Base-by-base conservation (phyloP, 352 stramenopile genomes). In the Phytophthora constricta region DNA sequence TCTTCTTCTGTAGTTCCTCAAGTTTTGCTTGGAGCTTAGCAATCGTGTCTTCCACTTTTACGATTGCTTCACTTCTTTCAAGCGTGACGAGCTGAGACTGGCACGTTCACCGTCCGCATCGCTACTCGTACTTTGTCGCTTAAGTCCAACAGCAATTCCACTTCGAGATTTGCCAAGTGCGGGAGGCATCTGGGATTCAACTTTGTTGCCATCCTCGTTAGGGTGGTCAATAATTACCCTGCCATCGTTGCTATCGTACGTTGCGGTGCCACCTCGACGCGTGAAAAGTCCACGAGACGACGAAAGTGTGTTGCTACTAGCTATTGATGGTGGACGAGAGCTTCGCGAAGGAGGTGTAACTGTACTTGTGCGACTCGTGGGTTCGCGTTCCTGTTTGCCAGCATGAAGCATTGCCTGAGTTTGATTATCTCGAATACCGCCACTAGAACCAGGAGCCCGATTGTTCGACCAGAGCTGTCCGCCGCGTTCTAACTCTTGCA, bases 1-100 rank as follows among this genome's bases (percentile, higher is more conserved):
- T 93, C 62, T 89, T 86, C 51, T 86, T 83, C 50, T 91, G 79
- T 3, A 91, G 67, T 56, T 91, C 82, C 67, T 93, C 82, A 5
- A 91, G 53, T 60, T 89, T 93, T 27, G 58, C 41, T 5, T 85
- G 80, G 0, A 93, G 70, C 17, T 75, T 76, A 22, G 63, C 69
- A 33, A 89, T 78, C 5, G 82, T 88, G n/a, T 64, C 77, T 51
- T 93, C 82, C 17, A 93, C 63, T 59, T 90, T 90, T 16, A 47
- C 48, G 19, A 80, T 64, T 16, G 57, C 52, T 52, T 83, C 69
- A 19, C 54, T 74, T 14, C 68, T 71, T 68, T 71, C 17, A 72
- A 45, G 22, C 70, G 65, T 41, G 68, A 58, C 10, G 68, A 42
- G 0, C 5, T 65, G 13, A 63, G 47, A 59, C 57, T 55, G 1